Percentiles rank a stretch among this genome's conserved stretches.
These are phyloP conservation scores for Diophrys appendiculata DNA, from an alignment of 73 alveolate species.

Conservation along the genomic window DNA sequence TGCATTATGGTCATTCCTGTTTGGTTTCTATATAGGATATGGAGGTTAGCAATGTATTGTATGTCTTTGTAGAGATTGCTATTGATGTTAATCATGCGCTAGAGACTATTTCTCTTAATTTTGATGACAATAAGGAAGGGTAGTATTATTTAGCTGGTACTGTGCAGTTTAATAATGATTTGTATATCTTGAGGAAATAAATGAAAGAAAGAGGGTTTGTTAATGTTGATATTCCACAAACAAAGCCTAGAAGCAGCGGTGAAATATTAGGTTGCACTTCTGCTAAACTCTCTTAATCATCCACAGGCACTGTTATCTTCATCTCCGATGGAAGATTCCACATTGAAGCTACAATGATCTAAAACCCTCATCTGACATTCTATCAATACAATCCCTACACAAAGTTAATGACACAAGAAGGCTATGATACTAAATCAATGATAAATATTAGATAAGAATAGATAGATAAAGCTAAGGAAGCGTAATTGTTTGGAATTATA, in stretches of 20 bases:
- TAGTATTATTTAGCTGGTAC: constrained; percentile 77
- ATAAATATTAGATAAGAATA: constrained; percentile 77
- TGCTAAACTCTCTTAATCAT: constrained; percentile 81
- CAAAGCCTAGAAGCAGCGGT: constrained; percentile 98
- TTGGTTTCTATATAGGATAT: constrained; percentile 86
- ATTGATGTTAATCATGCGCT: constrained; percentile 86
- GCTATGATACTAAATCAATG: constrained; percentile 88
- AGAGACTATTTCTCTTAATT: constrained; percentile 80
- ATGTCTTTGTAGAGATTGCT: constrained; percentile 94
- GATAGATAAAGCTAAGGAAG: constrained; percentile 80
- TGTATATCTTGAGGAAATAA: constrained; percentile 37
- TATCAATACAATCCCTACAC: constrained; percentile 93
- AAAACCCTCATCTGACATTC: constrained; percentile 88
- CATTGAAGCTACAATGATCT: constrained; percentile 98
- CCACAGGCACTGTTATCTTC: constrained; percentile 67
- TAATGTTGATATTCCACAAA: constrained; percentile 81
- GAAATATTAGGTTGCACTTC: constrained; percentile 99
- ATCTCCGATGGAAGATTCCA: constrained; percentile 99
- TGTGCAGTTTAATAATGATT: constrained; percentile 65
- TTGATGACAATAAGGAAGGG: constrained; percentile 63
- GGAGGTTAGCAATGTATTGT: constrained; percentile 74
- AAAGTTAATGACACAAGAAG: constrained; percentile 84
- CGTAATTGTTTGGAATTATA: constrained; percentile 80
- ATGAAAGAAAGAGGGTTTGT: constrained; percentile 35
- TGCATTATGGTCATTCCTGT: constrained; percentile 99